phyloP scores from a whole-genome alignment of 495 filamentous ascomycete genomes.

The Penicillium bovifimosum region DNA sequence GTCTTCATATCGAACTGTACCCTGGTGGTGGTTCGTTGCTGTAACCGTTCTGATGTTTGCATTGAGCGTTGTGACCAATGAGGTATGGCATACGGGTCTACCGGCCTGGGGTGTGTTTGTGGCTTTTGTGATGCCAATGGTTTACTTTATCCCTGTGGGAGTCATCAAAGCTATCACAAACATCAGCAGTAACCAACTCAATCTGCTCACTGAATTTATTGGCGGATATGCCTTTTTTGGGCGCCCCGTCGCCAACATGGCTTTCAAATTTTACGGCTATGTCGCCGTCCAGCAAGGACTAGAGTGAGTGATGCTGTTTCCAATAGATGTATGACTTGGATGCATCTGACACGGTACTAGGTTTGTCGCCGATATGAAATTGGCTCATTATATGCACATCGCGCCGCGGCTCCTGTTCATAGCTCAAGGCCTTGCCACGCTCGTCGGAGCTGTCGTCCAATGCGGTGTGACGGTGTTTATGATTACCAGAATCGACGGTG shows the following conservation, averaged over 20 bases:
- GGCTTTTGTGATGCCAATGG: conserved; percentile 43
- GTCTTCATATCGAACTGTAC: conserved; percentile 30
- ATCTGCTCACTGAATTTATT: conserved; percentile 66
- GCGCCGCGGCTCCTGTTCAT: conserved; percentile 63
- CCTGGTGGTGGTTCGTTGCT: conserved; percentile 41
- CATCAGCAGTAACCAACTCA: conserved; percentile 59
- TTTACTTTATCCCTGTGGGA: conserved; percentile 44
- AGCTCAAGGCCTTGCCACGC: conserved; percentile 61
- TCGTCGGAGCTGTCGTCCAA: conserved; percentile 62
- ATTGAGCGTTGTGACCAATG: conserved; percentile 56
- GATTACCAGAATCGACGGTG: conserved; percentile 52
- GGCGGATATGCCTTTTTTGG: conserved; percentile 67
- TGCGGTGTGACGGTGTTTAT: conserved; percentile 61
- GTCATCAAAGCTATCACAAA: conserved; percentile 61
- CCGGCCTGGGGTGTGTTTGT: conserved; percentile 64
- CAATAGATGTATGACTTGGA: conserved; percentile 26
- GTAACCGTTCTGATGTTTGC: conserved; percentile 48
- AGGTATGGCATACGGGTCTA: conserved; percentile 60
- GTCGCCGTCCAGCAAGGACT: conserved; percentile 55
- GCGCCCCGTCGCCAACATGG: conserved; percentile 60
- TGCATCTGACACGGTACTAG: conserved; percentile 32
- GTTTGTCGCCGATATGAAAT: conserved; percentile 70
- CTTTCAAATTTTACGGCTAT: conserved; percentile 73
- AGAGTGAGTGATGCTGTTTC: conserved; percentile 36
- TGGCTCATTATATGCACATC: conserved; percentile 76